Base-by-base conservation (phyloP, 2,329 filamentous ascomycete species). In the Talaromyces sp. region DNA sequence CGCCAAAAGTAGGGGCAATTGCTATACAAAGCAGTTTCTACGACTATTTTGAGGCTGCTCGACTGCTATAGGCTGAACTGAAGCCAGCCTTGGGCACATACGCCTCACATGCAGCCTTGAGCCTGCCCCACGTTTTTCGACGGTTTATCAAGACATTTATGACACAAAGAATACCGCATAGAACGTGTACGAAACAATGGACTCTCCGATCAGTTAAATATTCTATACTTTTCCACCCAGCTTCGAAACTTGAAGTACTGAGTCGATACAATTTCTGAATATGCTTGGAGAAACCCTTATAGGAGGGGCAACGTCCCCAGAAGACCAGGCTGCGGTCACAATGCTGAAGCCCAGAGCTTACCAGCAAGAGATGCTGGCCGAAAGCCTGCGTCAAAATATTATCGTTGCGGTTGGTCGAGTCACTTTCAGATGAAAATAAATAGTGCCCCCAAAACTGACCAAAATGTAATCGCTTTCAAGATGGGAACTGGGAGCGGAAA, bases 401-500 rank as follows among this genome's bases (percentile, higher is more conserved):
- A 91, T 93, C 66, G 85, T 92, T 58, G 85, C 85, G 28, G 88
- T 91, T 77, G 65, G 74, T 67, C 33, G 25, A 47, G 28, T 22
- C 8, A 5, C 6, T 28, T 22, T 11, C 49, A 27, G 10, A 54
- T 36, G n/a, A 36, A 15, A 39, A 39, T 9, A 25, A 47, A 19
- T 6, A 55, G 22, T 15, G 13, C 2, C n/a, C 8, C 15, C n/a
- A 5, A 47, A 22, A 30, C 25, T 55, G 15, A 19, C 9, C 30
- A 4, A 13, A 27, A 13, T 36, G n/a, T n/a, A 11, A n/a, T 32
- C 47, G 60, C 30, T n/a, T 7, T 56, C 28, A 59, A 89, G 88
- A 92, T 92, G 89, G 89, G 90, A 64, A 93, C 90, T 0, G 90
- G 90, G 1, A 91, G 85, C 65, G 90, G 90, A 2, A 93, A 93